Conservation (phyloP, 1,284 basidiomycete species). For the Puccinia coronata region DNA sequence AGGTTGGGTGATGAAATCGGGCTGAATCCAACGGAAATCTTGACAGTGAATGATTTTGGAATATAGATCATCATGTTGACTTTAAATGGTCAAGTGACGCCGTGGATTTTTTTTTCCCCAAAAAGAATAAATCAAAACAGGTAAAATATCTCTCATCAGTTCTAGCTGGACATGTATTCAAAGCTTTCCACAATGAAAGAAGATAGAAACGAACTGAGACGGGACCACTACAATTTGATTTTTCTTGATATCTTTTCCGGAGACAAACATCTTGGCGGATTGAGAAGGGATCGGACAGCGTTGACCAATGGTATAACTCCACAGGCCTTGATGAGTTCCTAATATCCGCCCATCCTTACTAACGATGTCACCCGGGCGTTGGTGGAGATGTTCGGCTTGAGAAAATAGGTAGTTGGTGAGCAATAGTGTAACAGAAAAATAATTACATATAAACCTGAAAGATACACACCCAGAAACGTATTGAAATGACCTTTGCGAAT, state of each 20-base stretch:
- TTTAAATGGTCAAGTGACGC: slow-evolving; percentile 54
- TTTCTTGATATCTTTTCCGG: slow-evolving; percentile 67
- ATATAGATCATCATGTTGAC: slow-evolving; percentile 70
- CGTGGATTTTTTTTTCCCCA: slow-evolving; percentile 10
- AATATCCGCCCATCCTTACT: slow-evolving; percentile 66
- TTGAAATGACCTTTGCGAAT: slow-evolving; percentile 69
- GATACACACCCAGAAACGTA: slow-evolving; percentile 69
- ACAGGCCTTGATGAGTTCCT: slow-evolving; percentile 74
- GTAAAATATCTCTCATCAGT: too few species aligned
- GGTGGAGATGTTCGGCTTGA: slow-evolving; percentile 74
- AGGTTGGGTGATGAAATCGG: background rate
- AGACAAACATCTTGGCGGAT: slow-evolving; percentile 71
- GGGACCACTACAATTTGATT: slow-evolving; percentile 76
- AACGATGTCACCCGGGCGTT: slow-evolving; percentile 70
- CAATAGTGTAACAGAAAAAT: too few species aligned
- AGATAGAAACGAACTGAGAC: slow-evolving; percentile 64
- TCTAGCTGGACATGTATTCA: too few species aligned
- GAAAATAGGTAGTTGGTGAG: background rate
- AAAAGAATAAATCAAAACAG: too few species aligned
- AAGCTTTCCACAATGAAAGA: slow-evolving; percentile 59
- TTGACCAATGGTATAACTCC: slow-evolving; percentile 87
- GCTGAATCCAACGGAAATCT: slow-evolving; percentile 65
- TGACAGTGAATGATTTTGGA: slow-evolving; percentile 62
- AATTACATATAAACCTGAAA: too few species aligned
- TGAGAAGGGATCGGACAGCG: slow-evolving; percentile 70